Percentiles rank a stretch among this genome's conserved stretches.
Conservation (phyloP, 371 early-diverging fungal species). For the Parasitella parasitica region DNA sequence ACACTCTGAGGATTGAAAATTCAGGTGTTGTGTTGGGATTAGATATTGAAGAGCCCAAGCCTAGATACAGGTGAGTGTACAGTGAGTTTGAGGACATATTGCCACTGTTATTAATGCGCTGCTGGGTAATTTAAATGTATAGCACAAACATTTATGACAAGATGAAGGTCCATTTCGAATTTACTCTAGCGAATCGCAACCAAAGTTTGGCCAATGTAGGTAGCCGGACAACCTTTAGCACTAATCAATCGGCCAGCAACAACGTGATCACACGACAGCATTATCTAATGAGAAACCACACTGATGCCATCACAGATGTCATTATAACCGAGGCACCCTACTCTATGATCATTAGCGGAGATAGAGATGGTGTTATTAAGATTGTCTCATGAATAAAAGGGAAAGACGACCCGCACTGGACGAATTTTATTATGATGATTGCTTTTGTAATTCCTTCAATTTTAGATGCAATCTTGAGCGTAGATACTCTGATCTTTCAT, state of each 20-base stretch:
- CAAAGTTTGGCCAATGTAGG: slow-evolving; percentile 7
- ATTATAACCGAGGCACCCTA: slow-evolving; percentile 71
- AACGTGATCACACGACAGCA: slow-evolving; percentile 53
- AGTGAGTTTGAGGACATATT: too few species aligned
- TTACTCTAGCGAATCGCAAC: slow-evolving; percentile 33
- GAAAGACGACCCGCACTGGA: too few species aligned
- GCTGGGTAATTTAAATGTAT: too few species aligned
- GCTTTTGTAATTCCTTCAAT: not conserved
- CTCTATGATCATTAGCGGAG: slow-evolving; percentile 77
- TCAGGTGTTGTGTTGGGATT: slow-evolving; percentile 73
- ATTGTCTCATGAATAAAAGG: slow-evolving; percentile 54
- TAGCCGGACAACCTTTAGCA: slow-evolving; percentile 16
- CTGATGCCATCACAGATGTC: slow-evolving; percentile 76
- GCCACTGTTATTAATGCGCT: too few species aligned
- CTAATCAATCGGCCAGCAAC: not conserved
- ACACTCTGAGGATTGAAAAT: slow-evolving; percentile 62
- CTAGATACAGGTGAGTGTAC: slow-evolving; percentile 55
- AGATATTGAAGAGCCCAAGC: slow-evolving; percentile 60
- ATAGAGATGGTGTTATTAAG: slow-evolving; percentile 82
- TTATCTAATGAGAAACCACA: slow-evolving; percentile 61
- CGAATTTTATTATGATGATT: not conserved
- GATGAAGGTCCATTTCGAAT: slow-evolving; percentile 57
- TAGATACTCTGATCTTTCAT: not conserved
- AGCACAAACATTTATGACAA: slow-evolving; percentile 61
- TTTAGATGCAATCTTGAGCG: not conserved